phyloP scores from a whole-genome alignment of 257 asterid species.

The Eucommia ulmoides region DNA sequence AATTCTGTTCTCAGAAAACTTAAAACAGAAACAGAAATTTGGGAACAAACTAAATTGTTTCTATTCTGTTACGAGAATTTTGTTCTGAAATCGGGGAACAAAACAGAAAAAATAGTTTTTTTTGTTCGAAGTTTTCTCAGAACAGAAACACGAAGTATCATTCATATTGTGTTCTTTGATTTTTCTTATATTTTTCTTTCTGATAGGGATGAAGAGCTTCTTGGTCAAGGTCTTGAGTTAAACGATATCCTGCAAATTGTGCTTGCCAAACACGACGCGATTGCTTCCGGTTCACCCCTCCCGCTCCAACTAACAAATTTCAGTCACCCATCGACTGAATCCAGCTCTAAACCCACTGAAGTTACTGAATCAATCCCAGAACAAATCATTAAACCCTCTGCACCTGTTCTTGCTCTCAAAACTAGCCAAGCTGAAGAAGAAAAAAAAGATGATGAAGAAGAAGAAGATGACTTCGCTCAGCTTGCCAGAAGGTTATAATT shows the following conservation, averaged over 20 bases:
- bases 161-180: no score
- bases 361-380: constrained; percentile 9
- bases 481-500: constrained; percentile 72
- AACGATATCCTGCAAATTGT: constrained; percentile 62
- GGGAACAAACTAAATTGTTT: no score
- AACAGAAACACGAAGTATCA: no score
- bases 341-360: constrained; percentile 23
- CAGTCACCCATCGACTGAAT: constrained; percentile 17
- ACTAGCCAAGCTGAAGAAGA: constrained; percentile 57
- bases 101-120: no score
- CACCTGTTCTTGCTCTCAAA: constrained; percentile 34
- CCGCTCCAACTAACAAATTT: constrained; percentile 23
- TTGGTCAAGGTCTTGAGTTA: constrained; percentile 75
- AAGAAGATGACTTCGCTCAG: constrained; percentile 94
- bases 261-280: constrained; percentile 64
- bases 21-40: no score
- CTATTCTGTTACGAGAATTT: no score
- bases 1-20: no score
- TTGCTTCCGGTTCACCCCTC: constrained; percentile 70
- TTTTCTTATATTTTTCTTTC: no score
- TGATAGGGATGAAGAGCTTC: constrained; percentile 79
- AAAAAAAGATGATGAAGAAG: constrained; percentile 86
- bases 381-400: constrained; percentile 24
- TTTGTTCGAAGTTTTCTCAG: no score
- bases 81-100: no score